These are phyloP conservation scores for Vigna unguiculata DNA, from an alignment of 306 rosid genomes.

Conservation along the genomic window DNA sequence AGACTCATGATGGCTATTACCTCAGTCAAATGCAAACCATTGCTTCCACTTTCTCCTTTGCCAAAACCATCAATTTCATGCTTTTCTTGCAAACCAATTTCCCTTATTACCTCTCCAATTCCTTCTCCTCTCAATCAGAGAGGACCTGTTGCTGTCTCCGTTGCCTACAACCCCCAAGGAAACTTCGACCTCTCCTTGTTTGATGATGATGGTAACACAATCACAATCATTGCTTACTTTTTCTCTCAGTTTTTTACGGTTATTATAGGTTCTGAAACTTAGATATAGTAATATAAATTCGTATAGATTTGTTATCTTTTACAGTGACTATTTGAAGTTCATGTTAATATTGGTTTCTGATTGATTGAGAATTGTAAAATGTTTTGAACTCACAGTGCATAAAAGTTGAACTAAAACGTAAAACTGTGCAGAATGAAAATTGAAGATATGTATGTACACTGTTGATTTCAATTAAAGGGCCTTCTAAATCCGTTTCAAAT, in stretches of 20 bases:
- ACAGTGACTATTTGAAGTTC: too few species aligned
- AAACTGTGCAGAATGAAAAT: too few species aligned
- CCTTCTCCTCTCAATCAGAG: conserved; percentile 45
- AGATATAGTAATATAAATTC: too few species aligned
- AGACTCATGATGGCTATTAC: conserved; percentile 55
- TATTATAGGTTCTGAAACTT: too few species aligned
- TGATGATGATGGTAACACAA: conserved; percentile 65
- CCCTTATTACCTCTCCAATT: conserved; percentile 41
- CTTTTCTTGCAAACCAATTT: conserved; percentile 51
- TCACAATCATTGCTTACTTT: neutral
- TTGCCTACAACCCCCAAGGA: conserved; percentile 90
- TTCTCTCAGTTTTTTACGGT: neutral
- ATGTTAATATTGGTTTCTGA: too few species aligned
- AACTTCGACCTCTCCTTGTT: conserved; percentile 77
- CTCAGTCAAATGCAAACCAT: conserved; percentile 58
- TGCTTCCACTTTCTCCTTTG: conserved; percentile 64
- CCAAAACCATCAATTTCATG: conserved; percentile 52
- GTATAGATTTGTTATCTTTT: too few species aligned
- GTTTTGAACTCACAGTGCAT: too few species aligned
- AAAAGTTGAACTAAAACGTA: too few species aligned
- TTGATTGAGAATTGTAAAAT: neutral
- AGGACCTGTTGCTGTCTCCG: conserved; percentile 60
- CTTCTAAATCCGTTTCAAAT: neutral
- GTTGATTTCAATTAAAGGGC: neutral
- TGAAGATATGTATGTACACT: neutral